Percentiles rank a stretch among this genome's conserved stretches.
These are phyloP conservation scores for Suhomyces kilbournensis DNA, from an alignment of 805 yeast species.

Conservation along the genomic window DNA sequence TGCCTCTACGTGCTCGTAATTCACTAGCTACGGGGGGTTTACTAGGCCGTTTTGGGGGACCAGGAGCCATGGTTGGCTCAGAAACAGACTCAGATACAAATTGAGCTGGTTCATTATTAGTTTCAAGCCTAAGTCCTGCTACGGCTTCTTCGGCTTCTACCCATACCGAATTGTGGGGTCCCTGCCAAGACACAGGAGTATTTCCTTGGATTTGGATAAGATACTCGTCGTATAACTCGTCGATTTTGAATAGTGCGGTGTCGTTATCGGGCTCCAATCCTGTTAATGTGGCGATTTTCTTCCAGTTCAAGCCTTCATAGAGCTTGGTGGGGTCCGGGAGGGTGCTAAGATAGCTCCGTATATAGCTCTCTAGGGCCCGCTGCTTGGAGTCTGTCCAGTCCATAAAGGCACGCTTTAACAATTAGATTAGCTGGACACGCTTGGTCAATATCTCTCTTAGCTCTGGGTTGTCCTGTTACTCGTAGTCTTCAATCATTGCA, in stretches of 20 bases:
- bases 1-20: neutral
- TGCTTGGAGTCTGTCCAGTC: constrained; percentile 19
- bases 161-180: neutral
- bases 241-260: constrained; percentile 15
- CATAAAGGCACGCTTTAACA: neutral
- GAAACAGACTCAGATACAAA: neutral
- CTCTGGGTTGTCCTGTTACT: neutral
- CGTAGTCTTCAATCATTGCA: neutral
- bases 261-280: constrained; percentile 17
- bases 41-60: neutral
- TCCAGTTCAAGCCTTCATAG: constrained; percentile 19
- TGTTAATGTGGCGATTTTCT: constrained; percentile 11
- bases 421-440: neutral
- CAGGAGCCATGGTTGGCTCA: neutral
- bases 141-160: neutral
- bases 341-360: constrained; percentile 8
- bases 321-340: constrained; percentile 11
- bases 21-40: neutral
- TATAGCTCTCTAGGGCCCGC: constrained; percentile 6
- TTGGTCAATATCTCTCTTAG: no score
- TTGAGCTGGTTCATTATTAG: neutral
- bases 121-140: neutral
- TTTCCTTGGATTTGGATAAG: constrained; percentile 1
- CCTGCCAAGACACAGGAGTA: neutral
- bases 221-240: constrained; percentile 19